phyloP scores from a whole-genome alignment of 2,329 filamentous ascomycete species.

The Epichloe uncinata region DNA sequence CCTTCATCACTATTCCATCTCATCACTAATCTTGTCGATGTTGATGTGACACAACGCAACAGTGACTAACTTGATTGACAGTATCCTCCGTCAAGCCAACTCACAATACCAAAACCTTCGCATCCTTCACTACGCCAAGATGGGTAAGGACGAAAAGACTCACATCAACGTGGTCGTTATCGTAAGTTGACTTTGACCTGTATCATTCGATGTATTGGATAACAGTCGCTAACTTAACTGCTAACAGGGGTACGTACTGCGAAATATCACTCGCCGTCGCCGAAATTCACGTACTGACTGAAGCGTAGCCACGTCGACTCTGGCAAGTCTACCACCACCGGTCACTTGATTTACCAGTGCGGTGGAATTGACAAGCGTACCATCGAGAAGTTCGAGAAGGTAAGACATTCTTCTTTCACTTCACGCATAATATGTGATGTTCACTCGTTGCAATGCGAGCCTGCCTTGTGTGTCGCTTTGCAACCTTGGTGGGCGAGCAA shows the following conservation, averaged over 20 bases:
- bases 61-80: constrained; percentile 1
- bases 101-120: constrained; percentile 5
- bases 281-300: constrained; percentile 17
- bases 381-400: constrained; percentile 99
- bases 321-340: constrained; percentile 92
- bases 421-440: not conserved
- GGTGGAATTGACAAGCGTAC: constrained; percentile 99
- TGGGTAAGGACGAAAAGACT: constrained; percentile 80
- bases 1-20: constrained; percentile 1
- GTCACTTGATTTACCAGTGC: constrained; percentile 99
- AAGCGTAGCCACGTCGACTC: constrained; percentile 79
- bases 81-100: constrained; percentile 4
- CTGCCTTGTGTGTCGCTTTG: not conserved
- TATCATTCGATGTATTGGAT: not conserved
- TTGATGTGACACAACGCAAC: not conserved
- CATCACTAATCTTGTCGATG: not conserved
- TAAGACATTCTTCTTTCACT: constrained; percentile 30
- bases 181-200: constrained; percentile 28
- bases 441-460: not conserved
- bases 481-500: not conserved
- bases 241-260: constrained; percentile 15
- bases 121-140: constrained; percentile 2
- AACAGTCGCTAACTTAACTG: constrained; percentile 9
- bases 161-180: constrained; percentile 99
- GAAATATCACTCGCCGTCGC: constrained; percentile 8